Evolutionary conservation across 2,329 filamentous ascomycete species (phyloP), one percentile per base, ranked within the genome.

Genomic region (Zymoseptoria tritici): DNA sequence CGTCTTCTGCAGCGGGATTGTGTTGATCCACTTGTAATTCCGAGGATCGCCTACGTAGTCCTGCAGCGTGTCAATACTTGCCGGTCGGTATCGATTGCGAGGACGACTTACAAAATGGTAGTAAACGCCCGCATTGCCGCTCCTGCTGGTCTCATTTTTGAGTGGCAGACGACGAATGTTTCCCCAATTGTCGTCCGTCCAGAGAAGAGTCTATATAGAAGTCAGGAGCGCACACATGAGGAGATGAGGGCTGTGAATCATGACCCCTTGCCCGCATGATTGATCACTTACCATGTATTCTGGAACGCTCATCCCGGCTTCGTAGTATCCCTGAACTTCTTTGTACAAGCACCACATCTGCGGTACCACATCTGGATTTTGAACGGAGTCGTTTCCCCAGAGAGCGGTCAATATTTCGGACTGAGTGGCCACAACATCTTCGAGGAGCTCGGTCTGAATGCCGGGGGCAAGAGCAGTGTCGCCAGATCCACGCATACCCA

Each of bases 281-380:
- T 46, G 36, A 9, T 16, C 13, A 46, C 36, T 13, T 46, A 46
- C 26, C 26, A 89, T 81, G 67, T 87, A 81, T 46, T 89, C 85
- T 0, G 86, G 73, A 71, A 88, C 80, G 2, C 76, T 74, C 69
- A 89, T 79, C 1, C 86, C 86, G 16, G 82, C 78, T 59, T 86
- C 83, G 60, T 86, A 83, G 70, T 90, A 89, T 6, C 82, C 81
- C 73, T 87, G 85, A 1, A 90, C 86, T 70, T 90, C 87, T 69
- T 89, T 89, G 74, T 90, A 90, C 62, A 90, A 74, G 66, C 85
- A 88, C 86, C 87, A 89, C 74, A 86, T 80, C 72, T 89, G 86
- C 5, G 87, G 86, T 0, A 86, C 81, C 1, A 79, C 74, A 3
- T 78, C 72, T 46, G 81, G 77, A 52, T 82, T 73, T 1, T 72